A percentile compares a stretch with the other conserved stretches of the same genome.
phyloP scores from a whole-genome alignment of 331 rosid genomes.

The Ulmus americana region DNA sequence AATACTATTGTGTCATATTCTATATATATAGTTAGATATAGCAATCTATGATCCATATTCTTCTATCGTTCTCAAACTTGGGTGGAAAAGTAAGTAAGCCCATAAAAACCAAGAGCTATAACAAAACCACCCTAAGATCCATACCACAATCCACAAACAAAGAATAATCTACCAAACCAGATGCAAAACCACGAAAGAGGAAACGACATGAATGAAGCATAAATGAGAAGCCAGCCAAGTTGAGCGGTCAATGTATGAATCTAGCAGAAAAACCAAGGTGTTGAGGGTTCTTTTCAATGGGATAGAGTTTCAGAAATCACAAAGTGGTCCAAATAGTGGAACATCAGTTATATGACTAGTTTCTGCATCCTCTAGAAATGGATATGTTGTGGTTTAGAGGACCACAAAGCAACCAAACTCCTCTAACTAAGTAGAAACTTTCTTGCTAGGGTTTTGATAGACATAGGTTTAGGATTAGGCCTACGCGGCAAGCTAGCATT shows the following conservation, averaged over 20 bases:
- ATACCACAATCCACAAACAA: background rate
- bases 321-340: slow-evolving; percentile 23
- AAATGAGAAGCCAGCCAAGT: slow-evolving; percentile 2
- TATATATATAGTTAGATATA: background rate
- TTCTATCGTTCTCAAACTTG: background rate
- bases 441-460: background rate
- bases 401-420: slow-evolving; percentile 2
- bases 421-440: too few relatives aligned
- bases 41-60: background rate
- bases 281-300: slow-evolving; percentile 23
- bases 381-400: slow-evolving; percentile 19
- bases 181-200: background rate
- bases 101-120: background rate
- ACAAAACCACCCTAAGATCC: background rate
- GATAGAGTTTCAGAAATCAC: background rate
- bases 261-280: slow-evolving; percentile 15
- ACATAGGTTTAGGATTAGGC: background rate
- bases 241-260: background rate
- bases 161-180: background rate
- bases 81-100: background rate
- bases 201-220: background rate
- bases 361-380: slow-evolving; percentile 16
- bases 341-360: slow-evolving; percentile 12
- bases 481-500: background rate
- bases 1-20: too few relatives aligned